phyloP scores from a whole-genome alignment of 1,139 yeast species.

The Trichomonascaceae sp. region DNA sequence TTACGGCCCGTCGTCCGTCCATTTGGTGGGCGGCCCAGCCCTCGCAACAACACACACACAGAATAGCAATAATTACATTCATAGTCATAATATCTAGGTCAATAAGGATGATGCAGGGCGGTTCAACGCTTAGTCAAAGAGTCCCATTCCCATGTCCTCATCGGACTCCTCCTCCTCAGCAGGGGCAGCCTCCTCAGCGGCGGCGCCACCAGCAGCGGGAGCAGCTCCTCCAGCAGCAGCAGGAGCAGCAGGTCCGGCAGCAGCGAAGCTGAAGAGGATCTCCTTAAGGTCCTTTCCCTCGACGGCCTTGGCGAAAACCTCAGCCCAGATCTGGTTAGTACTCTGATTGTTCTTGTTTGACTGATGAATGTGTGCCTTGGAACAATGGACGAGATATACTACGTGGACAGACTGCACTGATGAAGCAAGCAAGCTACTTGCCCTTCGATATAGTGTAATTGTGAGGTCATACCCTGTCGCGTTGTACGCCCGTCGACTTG shows the following conservation, averaged over 20 bases:
- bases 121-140: constrained; percentile 23
- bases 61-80: too few relatives aligned
- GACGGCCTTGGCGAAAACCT: constrained; percentile 90
- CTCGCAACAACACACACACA: too few relatives aligned
- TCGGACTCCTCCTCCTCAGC: constrained; percentile 22
- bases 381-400: too few relatives aligned
- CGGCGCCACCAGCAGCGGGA: constrained; percentile 49
- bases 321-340: constrained; percentile 54
- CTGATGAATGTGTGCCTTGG: too few relatives aligned
- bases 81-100: constrained; percentile 2
- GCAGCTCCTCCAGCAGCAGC: constrained; percentile 47
- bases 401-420: too few relatives aligned
- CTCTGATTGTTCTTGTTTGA: too few relatives aligned
- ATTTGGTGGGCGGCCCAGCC: too few relatives aligned
- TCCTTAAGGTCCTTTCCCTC: constrained; percentile 95
- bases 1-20: too few relatives aligned
- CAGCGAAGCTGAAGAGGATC: constrained; percentile 69
- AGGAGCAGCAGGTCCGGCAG: constrained; percentile 45
- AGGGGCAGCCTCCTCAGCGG: constrained; percentile 20
- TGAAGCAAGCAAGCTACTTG: too few relatives aligned
- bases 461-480: too few relatives aligned
- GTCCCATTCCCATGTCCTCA: constrained; percentile 29
- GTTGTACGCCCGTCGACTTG: too few relatives aligned
- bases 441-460: too few relatives aligned
- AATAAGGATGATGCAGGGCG: constrained; percentile 2